phyloP scores from a whole-genome alignment of 768 basidiomycete species.

The Nidula microcarpa region DNA sequence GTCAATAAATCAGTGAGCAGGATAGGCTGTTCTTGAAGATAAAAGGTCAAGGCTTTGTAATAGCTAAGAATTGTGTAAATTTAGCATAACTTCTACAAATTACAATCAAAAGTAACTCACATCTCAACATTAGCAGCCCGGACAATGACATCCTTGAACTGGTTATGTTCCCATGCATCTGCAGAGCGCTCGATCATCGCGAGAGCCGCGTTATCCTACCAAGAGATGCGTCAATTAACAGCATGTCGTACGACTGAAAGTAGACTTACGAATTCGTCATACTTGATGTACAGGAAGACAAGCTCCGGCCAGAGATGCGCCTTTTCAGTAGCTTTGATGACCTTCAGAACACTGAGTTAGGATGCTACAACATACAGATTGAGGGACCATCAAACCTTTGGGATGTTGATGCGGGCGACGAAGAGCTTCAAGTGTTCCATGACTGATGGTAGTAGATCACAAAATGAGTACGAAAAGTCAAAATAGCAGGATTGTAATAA shows the following conservation, averaged over 20 bases:
- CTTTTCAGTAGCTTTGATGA: constrained; percentile 93
- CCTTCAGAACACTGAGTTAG: constrained; percentile 18
- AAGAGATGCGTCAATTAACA: too few relatives aligned
- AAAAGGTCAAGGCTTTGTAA: constrained; percentile 94
- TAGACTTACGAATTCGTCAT: constrained; percentile 79
- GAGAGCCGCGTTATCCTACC: constrained; percentile 90
- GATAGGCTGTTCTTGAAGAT: constrained; percentile 90
- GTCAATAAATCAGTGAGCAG: constrained; percentile 91
- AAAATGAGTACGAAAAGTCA: too few relatives aligned
- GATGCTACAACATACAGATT: too few relatives aligned
- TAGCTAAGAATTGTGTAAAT: constrained; percentile 48
- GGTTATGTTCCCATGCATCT: constrained; percentile 99
- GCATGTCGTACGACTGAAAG: constrained; percentile 8
- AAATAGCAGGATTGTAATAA: neutral
- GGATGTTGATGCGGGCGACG: constrained; percentile 95
- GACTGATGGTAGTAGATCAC: constrained; percentile 40
- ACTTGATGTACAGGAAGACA: constrained; percentile 98
- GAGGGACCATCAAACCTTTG: constrained; percentile 45
- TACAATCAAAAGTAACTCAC: constrained; percentile 37
- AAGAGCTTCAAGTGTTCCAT: constrained; percentile 99
- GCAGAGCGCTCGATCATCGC: constrained; percentile 98
- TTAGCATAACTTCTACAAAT: neutral
- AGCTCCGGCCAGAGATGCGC: constrained; percentile 98
- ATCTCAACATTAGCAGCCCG: constrained; percentile 98
- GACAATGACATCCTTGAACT: constrained; percentile 98